Conservation (phyloP, 345 rosid genomes). For the Lepidium africanum region DNA sequence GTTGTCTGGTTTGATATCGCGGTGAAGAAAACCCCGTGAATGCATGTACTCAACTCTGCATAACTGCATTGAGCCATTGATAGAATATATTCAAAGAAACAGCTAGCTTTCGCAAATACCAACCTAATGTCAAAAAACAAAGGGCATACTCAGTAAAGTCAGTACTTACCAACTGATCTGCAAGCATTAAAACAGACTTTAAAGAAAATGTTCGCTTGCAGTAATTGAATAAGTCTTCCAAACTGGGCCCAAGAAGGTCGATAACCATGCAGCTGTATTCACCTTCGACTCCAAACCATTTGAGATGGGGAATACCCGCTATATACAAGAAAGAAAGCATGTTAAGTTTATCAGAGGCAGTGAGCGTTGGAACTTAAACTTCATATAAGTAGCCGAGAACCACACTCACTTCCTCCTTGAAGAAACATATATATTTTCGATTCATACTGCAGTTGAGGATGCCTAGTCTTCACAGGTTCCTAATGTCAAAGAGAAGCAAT, state of each 20-base stretch:
- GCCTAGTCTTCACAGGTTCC: slow-evolving; percentile 89
- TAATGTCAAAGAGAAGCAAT: slow-evolving; percentile 15
- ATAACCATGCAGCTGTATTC: slow-evolving; percentile 86
- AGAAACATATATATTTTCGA: slow-evolving; percentile 84
- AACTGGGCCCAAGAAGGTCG: slow-evolving; percentile 91
- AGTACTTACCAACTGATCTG: slow-evolving; percentile 75
- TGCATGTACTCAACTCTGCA: slow-evolving; percentile 96
- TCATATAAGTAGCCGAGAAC: not conserved
- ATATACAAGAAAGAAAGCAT: not conserved
- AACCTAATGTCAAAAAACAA: not conserved
- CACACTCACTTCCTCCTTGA: slow-evolving; percentile 84
- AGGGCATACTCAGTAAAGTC: not conserved
- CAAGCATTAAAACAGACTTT: slow-evolving; percentile 89
- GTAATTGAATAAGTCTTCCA: slow-evolving; percentile 86
- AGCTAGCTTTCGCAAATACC: not conserved
- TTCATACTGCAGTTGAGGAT: slow-evolving; percentile 87
- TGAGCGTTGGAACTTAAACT: not conserved
- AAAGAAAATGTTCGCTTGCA: slow-evolving; percentile 69
- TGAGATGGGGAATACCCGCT: slow-evolving; percentile 90
- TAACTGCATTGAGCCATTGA: slow-evolving; percentile 34
- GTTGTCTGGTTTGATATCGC: slow-evolving; percentile 98
- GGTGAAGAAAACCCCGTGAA: slow-evolving; percentile 87
- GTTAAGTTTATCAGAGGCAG: not conserved
- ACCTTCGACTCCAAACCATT: slow-evolving; percentile 87
- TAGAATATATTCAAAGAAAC: not conserved